Conservation (phyloP, 345 rosid species). For the Firmiana major region DNA sequence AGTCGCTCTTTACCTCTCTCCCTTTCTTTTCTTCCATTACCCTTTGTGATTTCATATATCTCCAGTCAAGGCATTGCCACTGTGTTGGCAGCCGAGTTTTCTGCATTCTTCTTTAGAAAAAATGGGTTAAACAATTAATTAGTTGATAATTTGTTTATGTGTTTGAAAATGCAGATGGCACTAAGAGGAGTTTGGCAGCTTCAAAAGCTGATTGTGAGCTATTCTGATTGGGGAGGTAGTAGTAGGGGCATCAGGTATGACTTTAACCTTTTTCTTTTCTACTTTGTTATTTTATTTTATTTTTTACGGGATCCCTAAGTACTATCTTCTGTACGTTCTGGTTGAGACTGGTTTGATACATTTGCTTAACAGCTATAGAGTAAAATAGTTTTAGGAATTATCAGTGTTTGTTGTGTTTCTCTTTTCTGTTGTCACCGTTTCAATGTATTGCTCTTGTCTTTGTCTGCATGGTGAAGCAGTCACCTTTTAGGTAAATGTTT, state of each 20-base stretch:
- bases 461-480: neutral
- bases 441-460: neutral
- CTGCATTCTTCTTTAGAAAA: neutral
- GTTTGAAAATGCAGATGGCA: slow-evolving; percentile 47
- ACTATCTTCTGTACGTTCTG: neutral
- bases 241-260: slow-evolving; percentile 78
- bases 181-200: slow-evolving; percentile 89
- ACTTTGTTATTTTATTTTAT: neutral
- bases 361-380: neutral
- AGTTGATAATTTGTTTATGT: neutral
- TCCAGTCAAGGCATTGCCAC: too few species aligned
- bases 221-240: slow-evolving; percentile 92
- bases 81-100: too few species aligned
- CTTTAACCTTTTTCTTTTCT: neutral
- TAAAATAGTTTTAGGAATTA: neutral
- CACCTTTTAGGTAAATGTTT: neutral
- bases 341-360: neutral
- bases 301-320: too few species aligned
- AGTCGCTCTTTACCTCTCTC: too few species aligned
- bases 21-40: too few species aligned
- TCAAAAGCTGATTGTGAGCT: slow-evolving; percentile 72
- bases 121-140: neutral
- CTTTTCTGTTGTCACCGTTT: neutral
- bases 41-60: too few species aligned
- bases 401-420: neutral